Evolutionary conservation across 768 basidiomycete genomes (phyloP), one percentile per base, ranked within the genome.

Genomic region (Dictyophora rubrovolvata): DNA sequence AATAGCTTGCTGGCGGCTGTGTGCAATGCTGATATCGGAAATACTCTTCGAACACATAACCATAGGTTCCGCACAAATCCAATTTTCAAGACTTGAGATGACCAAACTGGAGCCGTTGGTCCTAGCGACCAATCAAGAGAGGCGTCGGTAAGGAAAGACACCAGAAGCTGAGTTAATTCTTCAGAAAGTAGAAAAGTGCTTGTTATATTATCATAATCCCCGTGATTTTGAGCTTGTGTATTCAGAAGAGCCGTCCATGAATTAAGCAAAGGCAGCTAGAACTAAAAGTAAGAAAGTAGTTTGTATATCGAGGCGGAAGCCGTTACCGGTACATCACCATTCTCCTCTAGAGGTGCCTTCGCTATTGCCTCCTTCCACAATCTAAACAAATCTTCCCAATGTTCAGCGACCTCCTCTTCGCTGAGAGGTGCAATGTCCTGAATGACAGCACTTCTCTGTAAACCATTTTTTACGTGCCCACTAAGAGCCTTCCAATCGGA

Each of bases 211-310:
- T 68, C 69, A 34, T 66, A 66, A 20, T 67, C 72, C 57, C 77
- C 73, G 0, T 74, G 73, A 11, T 78, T 65, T 54, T 77, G 74
- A 10, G 77, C 70, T 48, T 75, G 77, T 17, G 70, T 76, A 22
- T 82, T 74, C n/a, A 87, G 69, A 17, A 86, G 72, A 0, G 78
- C 75, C 61, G 79, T 74, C 85, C 85, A 86, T 9, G 57, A 35
- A 53, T 47, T 37, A 6, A 59, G 57, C 8, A 59, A 20, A 17
- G 42, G 52, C 42, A 35, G 21, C 37, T 47, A 53, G 34, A n/a
- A 33, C 33, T 10, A 2, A 14, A 18, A 37, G 20, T 12, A 42
- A 14, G 42, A 42, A 42, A 14, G 42, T 4, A 9, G n/a, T 14
- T 14, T 14, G n/a, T 42, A n/a, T n/a, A 12, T 4, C 20, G 8